Conservation (phyloP, 2,329 filamentous ascomycete genomes). For the Aspergillus fijiensis region DNA sequence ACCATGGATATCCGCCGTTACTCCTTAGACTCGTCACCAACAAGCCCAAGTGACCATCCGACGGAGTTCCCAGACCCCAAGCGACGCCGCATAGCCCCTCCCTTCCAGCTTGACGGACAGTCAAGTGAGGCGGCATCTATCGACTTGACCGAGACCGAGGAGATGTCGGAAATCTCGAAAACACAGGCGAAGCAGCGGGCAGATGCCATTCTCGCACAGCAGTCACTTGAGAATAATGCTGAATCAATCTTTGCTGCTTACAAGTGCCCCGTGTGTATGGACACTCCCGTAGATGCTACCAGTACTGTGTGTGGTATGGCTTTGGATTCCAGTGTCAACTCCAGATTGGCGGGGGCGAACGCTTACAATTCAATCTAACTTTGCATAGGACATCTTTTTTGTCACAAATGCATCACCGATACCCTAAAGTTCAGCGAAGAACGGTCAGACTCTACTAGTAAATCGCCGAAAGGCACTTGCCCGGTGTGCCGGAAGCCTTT, state of each 20-base stretch:
- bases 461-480: conserved; percentile 40
- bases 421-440: conserved; percentile 58
- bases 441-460: conserved; percentile 36
- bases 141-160: conserved; percentile 50
- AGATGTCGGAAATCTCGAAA: conserved; percentile 42
- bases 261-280: conserved; percentile 65
- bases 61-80: conserved; percentile 6
- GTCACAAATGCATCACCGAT: conserved; percentile 62
- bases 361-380: conserved; percentile 9
- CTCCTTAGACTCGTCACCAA: neutral
- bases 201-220: conserved; percentile 51
- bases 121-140: conserved; percentile 33
- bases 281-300: conserved; percentile 59
- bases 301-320: conserved; percentile 59
- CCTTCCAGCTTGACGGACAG: neutral
- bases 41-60: neutral
- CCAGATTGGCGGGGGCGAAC: neutral
- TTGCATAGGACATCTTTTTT: conserved; percentile 60
- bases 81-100: conserved; percentile 14
- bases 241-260: conserved; percentile 48
- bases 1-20: neutral
- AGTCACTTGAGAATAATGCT: conserved; percentile 29
- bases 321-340: neutral
- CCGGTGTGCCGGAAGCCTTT: conserved; percentile 48
- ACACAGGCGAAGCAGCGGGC: conserved; percentile 54